phyloP scores from a whole-genome alignment of 2,329 filamentous ascomycete species.

The Rutstroemia sp. region DNA sequence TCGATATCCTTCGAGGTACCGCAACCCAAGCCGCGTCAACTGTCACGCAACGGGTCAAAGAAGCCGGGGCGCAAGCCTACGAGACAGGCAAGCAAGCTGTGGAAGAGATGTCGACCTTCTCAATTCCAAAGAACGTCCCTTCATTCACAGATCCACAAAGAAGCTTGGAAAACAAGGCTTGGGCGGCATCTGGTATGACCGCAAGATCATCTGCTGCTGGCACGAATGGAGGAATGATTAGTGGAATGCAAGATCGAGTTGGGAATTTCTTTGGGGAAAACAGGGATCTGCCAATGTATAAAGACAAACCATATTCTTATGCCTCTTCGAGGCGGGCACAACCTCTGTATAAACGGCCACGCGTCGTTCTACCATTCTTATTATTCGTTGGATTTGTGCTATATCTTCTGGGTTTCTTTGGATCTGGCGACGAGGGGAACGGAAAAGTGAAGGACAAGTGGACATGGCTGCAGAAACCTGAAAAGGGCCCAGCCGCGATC shows the following conservation, averaged over 20 bases:
- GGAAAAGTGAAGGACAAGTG: conserved; percentile 39
- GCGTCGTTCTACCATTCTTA: conserved; percentile 44
- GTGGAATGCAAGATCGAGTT: conserved; percentile 53
- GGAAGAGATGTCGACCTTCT: conserved; percentile 53
- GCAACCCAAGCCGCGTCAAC: conserved; percentile 38
- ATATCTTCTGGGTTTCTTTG: conserved; percentile 63
- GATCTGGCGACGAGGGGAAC: conserved; percentile 26
- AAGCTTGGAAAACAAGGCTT: conserved; percentile 57
- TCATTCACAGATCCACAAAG: conserved; percentile 60
- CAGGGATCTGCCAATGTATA: conserved; percentile 82
- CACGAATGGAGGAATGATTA: conserved; percentile 33
- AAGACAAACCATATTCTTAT: conserved; percentile 89
- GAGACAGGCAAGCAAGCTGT: conserved; percentile 35
- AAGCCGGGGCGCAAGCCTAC: conserved; percentile 41
- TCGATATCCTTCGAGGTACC: conserved; percentile 43
- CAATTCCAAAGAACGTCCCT: conserved; percentile 61
- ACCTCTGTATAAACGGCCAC: conserved; percentile 57
- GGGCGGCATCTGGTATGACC: conserved; percentile 46
- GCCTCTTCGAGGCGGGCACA: conserved; percentile 50
- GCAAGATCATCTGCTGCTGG: conserved; percentile 29
- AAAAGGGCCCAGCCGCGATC: conserved; percentile 37
- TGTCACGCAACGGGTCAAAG: conserved; percentile 41
- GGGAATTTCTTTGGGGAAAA: conserved; percentile 55
- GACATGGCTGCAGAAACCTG: conserved; percentile 49
- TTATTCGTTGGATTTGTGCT: conserved; percentile 50